Conservation (phyloP, 2,329 filamentous ascomycete species). For the Cercospora sp. region DNA sequence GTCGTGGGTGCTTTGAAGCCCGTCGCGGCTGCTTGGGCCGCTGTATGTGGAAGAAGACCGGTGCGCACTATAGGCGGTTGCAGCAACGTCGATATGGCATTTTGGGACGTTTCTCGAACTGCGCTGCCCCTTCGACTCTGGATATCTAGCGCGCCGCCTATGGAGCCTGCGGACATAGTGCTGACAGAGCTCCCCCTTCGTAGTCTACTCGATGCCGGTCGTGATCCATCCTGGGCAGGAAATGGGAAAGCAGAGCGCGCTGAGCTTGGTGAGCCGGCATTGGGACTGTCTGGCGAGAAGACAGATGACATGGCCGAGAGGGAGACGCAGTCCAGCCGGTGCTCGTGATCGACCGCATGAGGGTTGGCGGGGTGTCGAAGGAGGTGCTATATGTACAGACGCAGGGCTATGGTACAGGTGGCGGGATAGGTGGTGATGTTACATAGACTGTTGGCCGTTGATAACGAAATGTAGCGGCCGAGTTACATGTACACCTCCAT, state of each 20-base stretch:
- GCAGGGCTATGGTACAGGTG: neutral
- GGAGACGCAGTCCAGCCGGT: slow-evolving; percentile 13
- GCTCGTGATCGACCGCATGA: slow-evolving; percentile 27
- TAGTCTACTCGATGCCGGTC: slow-evolving; percentile 52
- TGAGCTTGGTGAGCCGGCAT: slow-evolving; percentile 45
- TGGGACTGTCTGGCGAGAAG: slow-evolving; percentile 52
- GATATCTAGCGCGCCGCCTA: slow-evolving; percentile 79
- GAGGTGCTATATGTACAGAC: slow-evolving; percentile 10
- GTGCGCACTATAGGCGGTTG: slow-evolving; percentile 88
- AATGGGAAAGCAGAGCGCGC: slow-evolving; percentile 54
- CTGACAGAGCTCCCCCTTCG: slow-evolving; percentile 82
- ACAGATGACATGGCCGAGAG: slow-evolving; percentile 34
- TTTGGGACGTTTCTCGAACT: slow-evolving; percentile 74
- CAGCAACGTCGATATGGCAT: slow-evolving; percentile 93
- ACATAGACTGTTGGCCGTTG: neutral
- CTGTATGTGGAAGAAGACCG: slow-evolving; percentile 76
- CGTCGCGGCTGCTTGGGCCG: slow-evolving; percentile 66
- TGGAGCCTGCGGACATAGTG: slow-evolving; percentile 70
- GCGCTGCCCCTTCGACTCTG: slow-evolving; percentile 60
- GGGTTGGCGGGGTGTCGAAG: slow-evolving; percentile 6
- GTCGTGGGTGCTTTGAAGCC: slow-evolving; percentile 71
- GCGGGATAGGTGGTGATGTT: neutral
- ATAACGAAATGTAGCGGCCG: slow-evolving; percentile 1
- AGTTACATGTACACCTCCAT: neutral
- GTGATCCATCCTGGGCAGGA: slow-evolving; percentile 57